Base-by-base conservation (phyloP, 2,329 filamentous ascomycete genomes). In the Calonectria henricotiae region DNA sequence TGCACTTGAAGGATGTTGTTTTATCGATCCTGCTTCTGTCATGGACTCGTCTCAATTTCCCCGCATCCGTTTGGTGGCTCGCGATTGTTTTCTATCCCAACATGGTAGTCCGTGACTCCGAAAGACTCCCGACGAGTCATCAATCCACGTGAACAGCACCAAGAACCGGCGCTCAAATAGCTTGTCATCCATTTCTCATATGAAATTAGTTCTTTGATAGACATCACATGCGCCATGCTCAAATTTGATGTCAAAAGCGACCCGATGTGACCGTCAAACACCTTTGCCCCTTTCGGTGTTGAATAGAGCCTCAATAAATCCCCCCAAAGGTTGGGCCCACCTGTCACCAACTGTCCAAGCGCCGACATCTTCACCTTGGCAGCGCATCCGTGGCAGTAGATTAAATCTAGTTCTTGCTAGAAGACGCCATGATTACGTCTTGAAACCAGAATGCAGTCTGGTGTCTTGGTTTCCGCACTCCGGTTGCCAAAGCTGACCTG, bases 271-370 rank as follows among this genome's bases (percentile, higher is more conserved):
- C n/a, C 27, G 37, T 23, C 9, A 47, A 30, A 13, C 41, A 15
- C 41, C 9, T 15, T 62, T 62, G 17, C 60, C 41, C 25, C 43
- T 46, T 62, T 62, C 47, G 12, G 41, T 46, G 60, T 25, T 62
- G 41, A 46, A 46, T 35, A 62, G 60, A 47, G n/a, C 9, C 39
- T 62, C 60, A 62, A 62, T 62, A 62, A 25, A 41, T 9, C 25
- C 23, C 32, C 58, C 12, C 11, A 25, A 30, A 13, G 2, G 9
- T 15, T 30, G 4, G 27, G 17, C 39, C 51, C 51, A 58, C 51
- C 32, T 58, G 32, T 12, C 32, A 23, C 51, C 51, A 58, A 58
- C 20, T 12, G 51, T 8, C 37, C 32, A 37, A 58, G 15, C 11
- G 8, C 35, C 32, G 8, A 15, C 35, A 8, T 37, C 20, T 27